Evolutionary conservation across 179 eudicot genomes (phyloP).

Genomic region (Vitellaria paradoxa): DNA sequence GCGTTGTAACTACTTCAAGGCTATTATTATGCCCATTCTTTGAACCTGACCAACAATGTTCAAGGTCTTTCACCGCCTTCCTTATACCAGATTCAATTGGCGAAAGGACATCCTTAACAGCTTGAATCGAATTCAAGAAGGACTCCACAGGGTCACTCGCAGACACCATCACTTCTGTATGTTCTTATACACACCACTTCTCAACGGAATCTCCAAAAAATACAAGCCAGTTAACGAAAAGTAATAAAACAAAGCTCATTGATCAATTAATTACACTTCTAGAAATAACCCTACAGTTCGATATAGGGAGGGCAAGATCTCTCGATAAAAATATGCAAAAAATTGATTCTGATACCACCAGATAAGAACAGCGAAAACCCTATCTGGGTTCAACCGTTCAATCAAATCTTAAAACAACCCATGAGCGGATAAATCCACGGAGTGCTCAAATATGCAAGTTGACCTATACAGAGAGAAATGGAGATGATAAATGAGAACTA

Average conservation of each 20-base stretch:
- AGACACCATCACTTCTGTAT: slow-evolving; percentile 43
- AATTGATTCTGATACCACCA: neutral
- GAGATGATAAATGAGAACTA: too few relatives aligned
- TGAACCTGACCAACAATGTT: slow-evolving; percentile 53
- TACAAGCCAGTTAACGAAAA: neutral
- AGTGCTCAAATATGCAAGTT: neutral
- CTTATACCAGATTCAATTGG: slow-evolving; percentile 70
- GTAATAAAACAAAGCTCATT: neutral
- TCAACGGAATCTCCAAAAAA: slow-evolving; percentile 3
- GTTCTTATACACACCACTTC: neutral
- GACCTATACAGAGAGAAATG: neutral
- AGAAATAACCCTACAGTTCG: neutral
- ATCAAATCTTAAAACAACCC: neutral
- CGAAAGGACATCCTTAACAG: slow-evolving; percentile 57
- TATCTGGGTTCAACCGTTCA: neutral
- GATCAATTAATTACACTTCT: neutral
- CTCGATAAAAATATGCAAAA: neutral
- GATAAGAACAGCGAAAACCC: neutral
- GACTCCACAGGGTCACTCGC: slow-evolving; percentile 74
- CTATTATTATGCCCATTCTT: slow-evolving; percentile 27
- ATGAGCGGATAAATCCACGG: neutral
- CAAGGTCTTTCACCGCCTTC: slow-evolving; percentile 71
- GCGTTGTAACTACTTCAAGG: slow-evolving; percentile 24
- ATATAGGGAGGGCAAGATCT: slow-evolving; percentile 6
- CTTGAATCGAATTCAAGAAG: slow-evolving; percentile 56